These are phyloP conservation scores for Pholiota conissans DNA, from an alignment of 768 basidiomycete species.

Conservation along the genomic window DNA sequence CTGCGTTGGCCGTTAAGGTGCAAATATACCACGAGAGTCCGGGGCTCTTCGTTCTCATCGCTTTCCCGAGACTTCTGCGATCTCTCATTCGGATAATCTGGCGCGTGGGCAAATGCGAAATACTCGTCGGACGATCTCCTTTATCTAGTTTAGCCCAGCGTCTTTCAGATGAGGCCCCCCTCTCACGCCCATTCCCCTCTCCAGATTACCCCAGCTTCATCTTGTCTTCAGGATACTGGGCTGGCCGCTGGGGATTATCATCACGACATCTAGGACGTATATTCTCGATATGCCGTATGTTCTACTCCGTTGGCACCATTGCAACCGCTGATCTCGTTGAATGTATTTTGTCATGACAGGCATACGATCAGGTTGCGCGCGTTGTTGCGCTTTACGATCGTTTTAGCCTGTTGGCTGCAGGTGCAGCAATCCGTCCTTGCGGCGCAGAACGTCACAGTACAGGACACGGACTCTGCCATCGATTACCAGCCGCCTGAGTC, in stretches of 20 bases:
- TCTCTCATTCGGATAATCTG: conserved; percentile 27
- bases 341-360: conserved; percentile 6
- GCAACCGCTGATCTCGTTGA: not conserved
- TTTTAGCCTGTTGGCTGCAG: conserved; percentile 19
- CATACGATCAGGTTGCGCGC: conserved; percentile 14
- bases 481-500: conserved; percentile 33
- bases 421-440: conserved; percentile 17
- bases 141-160: conserved; percentile 22
- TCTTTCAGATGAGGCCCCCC: conserved; percentile 23
- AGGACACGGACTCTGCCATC: conserved; percentile 38
- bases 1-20: conserved; percentile 22
- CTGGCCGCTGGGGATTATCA: not conserved
- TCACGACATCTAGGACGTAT: not conserved
- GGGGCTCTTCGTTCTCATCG: conserved; percentile 21
- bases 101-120: conserved; percentile 25
- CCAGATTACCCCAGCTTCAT: conserved; percentile 8
- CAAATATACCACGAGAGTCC: conserved; percentile 22
- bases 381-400: conserved; percentile 19
- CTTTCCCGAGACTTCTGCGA: conserved; percentile 33
- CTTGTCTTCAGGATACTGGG: not conserved
- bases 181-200: conserved; percentile 24
- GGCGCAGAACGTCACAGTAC: conserved; percentile 33
- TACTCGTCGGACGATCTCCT: conserved; percentile 22
- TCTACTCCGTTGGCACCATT: not conserved
- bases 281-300: conserved; percentile 18